Conservation (phyloP, 805 yeast genomes). For the Metschnikowia proteae region DNA sequence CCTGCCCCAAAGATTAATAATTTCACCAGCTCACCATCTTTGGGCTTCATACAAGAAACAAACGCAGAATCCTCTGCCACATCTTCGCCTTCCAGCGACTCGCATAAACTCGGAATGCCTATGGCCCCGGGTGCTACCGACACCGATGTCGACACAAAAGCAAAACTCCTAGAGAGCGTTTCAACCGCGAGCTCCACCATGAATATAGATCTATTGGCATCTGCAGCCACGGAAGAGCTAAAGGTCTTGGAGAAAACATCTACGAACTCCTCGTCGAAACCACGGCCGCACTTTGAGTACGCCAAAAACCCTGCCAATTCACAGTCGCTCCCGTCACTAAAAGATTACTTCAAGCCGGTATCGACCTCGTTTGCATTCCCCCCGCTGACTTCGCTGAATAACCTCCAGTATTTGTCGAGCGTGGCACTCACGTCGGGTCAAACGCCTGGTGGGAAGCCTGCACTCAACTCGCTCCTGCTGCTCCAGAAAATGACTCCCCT, state of each 20-base stretch:
- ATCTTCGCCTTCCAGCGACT: constrained; percentile 5
- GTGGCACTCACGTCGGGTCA: constrained; percentile 32
- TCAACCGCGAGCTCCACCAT: constrained; percentile 18
- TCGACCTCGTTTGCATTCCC: constrained; percentile 7
- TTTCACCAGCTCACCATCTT: constrained; percentile 2
- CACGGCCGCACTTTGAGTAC: constrained; percentile 4
- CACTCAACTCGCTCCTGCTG: constrained; percentile 40
- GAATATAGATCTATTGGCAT: constrained; percentile 50
- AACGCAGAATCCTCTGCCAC: constrained; percentile 3
- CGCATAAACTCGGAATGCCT: constrained; percentile 1
- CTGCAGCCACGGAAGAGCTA: constrained; percentile 55
- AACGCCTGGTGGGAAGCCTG: constrained; percentile 22
- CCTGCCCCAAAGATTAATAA: not conserved
- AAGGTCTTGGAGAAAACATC: constrained; percentile 33
- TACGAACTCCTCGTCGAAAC: constrained; percentile 6
- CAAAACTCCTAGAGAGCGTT: constrained; percentile 2
- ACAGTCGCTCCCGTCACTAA: constrained; percentile 51
- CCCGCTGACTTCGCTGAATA: constrained; percentile 17
- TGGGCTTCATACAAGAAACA: constrained; percentile 2
- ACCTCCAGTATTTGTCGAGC: constrained; percentile 36
- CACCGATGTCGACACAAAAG: constrained; percentile 6
- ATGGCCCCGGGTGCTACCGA: constrained; percentile 2
- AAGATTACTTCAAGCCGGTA: constrained; percentile 40
- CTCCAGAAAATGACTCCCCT: constrained; percentile 59
- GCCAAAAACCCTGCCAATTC: constrained; percentile 26